phyloP scores from a whole-genome alignment of 106 monocot genomes.

The Dioscorea dumetorum region DNA sequence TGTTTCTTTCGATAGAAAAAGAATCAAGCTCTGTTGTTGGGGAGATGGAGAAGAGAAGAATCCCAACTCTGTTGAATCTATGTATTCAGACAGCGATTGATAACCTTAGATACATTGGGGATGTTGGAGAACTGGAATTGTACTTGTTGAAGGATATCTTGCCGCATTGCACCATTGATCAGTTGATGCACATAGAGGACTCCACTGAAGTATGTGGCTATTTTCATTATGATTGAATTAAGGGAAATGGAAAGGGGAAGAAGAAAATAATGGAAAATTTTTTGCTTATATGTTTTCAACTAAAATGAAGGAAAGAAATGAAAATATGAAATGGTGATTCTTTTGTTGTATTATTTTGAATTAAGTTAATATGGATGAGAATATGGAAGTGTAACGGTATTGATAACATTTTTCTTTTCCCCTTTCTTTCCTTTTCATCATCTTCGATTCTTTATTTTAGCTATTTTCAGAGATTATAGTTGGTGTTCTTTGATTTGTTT shows the following conservation, averaged over 20 bases:
- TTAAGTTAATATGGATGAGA: background rate
- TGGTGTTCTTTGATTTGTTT: background rate
- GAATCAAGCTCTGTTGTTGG: background rate
- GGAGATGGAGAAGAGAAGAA: conserved; percentile 12
- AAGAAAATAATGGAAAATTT: too few relatives aligned
- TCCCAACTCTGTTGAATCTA: conserved; percentile 55
- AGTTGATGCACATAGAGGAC: conserved; percentile 63
- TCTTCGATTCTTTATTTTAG: background rate
- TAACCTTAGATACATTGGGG: conserved; percentile 62
- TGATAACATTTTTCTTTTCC: background rate
- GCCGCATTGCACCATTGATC: conserved; percentile 69
- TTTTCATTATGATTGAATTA: background rate
- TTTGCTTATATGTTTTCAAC: too few relatives aligned
- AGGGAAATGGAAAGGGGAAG: too few relatives aligned
- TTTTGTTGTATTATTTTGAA: background rate
- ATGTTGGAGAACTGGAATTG: conserved; percentile 59
- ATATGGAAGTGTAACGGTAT: background rate
- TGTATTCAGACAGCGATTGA: conserved; percentile 61
- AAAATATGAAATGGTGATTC: background rate
- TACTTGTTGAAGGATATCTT: conserved; percentile 56
- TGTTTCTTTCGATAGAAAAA: background rate
- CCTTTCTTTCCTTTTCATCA: background rate
- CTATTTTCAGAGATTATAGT: background rate
- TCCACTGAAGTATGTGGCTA: conserved; percentile 39
- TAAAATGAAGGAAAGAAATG: too few relatives aligned